Conservation (phyloP, 2,329 filamentous ascomycete genomes). For the Neonectria punicea region DNA sequence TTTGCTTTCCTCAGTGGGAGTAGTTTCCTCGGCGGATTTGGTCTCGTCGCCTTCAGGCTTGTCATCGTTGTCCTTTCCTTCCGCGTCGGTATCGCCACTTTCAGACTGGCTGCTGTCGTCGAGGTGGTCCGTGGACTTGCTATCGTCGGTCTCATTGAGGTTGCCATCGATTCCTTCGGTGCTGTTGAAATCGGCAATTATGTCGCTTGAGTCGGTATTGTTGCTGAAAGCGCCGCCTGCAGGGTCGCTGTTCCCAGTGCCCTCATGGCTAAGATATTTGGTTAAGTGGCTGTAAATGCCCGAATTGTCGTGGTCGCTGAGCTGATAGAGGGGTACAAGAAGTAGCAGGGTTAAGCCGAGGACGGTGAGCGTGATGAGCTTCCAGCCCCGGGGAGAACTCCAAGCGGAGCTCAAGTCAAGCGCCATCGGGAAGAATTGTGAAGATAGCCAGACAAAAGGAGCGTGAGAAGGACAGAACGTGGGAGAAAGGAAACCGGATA, state of each 20-base stretch:
- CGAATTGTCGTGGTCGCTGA: conserved; percentile 42
- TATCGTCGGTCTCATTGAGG: conserved; percentile 21
- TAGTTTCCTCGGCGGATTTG: neutral
- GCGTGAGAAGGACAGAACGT: conserved; percentile 16
- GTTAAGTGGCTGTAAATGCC: conserved; percentile 46
- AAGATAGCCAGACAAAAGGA: conserved; percentile 22
- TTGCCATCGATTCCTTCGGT: neutral
- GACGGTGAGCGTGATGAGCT: conserved; percentile 41
- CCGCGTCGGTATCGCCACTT: conserved; percentile 25
- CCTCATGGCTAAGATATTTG: conserved; percentile 44
- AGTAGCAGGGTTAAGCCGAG: conserved; percentile 44
- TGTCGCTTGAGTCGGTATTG: conserved; percentile 41
- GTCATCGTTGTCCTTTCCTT: conserved; percentile 9
- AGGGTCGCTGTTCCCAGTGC: conserved; percentile 52
- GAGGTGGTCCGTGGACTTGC: conserved; percentile 13
- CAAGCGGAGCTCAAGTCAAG: conserved; percentile 40
- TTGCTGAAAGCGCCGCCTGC: conserved; percentile 45
- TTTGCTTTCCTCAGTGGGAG: neutral
- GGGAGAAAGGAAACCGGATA: neutral
- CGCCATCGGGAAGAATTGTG: conserved; percentile 32
- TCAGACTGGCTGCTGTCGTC: conserved; percentile 22
- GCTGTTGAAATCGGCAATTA: neutral
- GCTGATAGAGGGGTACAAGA: conserved; percentile 45
- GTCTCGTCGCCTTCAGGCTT: neutral
- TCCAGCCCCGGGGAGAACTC: conserved; percentile 44